Conservation (phyloP, 139 green algal species). For the Chlorokybus atmophyticus region DNA sequence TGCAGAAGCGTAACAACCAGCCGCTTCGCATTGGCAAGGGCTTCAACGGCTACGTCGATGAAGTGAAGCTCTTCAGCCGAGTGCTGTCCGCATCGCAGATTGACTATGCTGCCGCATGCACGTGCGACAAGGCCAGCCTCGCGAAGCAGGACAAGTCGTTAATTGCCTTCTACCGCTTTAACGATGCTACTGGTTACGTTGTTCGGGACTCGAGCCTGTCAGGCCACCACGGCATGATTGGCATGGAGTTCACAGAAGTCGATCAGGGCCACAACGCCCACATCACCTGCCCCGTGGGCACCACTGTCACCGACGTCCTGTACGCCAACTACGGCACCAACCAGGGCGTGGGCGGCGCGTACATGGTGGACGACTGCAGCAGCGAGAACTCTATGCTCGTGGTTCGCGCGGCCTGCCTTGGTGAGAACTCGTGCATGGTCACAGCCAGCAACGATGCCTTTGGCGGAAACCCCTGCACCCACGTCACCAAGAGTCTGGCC, state of each 20-base stretch:
- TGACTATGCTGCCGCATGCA: not conserved
- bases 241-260: conserved; percentile 13
- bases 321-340: conserved; percentile 25
- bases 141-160: not conserved
- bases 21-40: conserved; percentile 20
- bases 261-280: conserved; percentile 11
- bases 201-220: conserved; percentile 6
- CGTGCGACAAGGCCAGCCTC: not conserved
- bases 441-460: conserved; percentile 6
- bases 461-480: conserved; percentile 11
- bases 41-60: conserved; percentile 17
- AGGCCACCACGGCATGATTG: conserved; percentile 22
- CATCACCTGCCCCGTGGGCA: conserved; percentile 14
- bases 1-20: conserved; percentile 8
- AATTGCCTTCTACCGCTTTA: conserved; percentile 26
- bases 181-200: conserved; percentile 10
- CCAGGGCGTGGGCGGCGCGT: conserved; percentile 16
- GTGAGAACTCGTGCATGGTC: conserved; percentile 11
- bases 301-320: conserved; percentile 13
- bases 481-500: conserved; percentile 9
- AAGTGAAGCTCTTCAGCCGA: conserved; percentile 7
- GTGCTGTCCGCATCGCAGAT: not conserved
- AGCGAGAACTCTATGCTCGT: not conserved
- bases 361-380: conserved; percentile 11
- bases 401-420: conserved; percentile 9